Base-by-base conservation (phyloP, 1,284 basidiomycete species). In the Trametes sp. region DNA sequence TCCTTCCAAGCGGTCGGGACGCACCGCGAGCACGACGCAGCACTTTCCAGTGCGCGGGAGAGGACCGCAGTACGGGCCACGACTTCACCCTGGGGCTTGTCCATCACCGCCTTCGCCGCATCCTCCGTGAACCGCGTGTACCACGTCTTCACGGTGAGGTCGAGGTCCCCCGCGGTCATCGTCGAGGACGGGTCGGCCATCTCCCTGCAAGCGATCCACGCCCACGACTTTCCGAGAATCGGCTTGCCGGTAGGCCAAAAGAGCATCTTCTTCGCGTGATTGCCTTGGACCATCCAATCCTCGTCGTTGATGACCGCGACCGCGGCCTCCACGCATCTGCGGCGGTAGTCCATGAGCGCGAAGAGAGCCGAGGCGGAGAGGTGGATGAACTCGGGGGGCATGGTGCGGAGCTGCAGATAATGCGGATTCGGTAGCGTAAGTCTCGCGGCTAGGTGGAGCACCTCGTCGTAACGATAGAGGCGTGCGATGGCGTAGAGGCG, bases 401-500 rank as follows among this genome's bases (percentile, higher is more conserved):
- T 56, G 21, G 52, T 33, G 21, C 11, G n/a, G 4, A 41, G 28
- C 21, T 57, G 19, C 19, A 58, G 31, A 21, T n/a, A 41, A 10
- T 16, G 46, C 4, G 49, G 35, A 24, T 9, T n/a, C 9, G 28
- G 11, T 16, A 49, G 26, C 29, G 36, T 36, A 29, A 19, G 48
- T 28, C 35, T 38, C 13, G 38, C 49, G 4, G 57, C 35, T 7
- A 26, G 21, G 4, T 23, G 13, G 36, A 31, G 4, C 38, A 56
- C 29, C 21, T 21, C n/a, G 13, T 31, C 6, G 35, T 45, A 31
- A 28, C 31, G 8, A 35, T 41, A 48, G 33, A 55, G 36, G 26
- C 50, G 53, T 1, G 62, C 62, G 42, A 63, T 45, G 9, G 53
- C 52, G 48, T 59, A 63, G 0, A 41, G 33, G 28, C 62, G 52